Conservation (phyloP, 208 protist species). For the Tetramitus jugosus region DNA sequence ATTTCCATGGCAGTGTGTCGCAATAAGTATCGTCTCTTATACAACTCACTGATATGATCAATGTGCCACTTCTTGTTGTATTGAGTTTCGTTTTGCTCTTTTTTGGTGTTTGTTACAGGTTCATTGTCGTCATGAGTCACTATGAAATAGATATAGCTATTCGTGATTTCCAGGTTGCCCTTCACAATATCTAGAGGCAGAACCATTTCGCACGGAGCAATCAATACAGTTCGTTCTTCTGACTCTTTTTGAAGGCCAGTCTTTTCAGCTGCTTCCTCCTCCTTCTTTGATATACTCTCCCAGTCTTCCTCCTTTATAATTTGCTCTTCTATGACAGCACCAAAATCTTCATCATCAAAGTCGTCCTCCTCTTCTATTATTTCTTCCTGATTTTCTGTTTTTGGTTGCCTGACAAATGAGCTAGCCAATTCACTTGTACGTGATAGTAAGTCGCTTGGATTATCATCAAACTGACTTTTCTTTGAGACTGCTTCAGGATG, state of each 20-base stretch:
- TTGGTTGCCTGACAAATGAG: background rate
- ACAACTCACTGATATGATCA: background rate
- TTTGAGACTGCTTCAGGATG: background rate
- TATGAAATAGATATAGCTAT: background rate
- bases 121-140: background rate
- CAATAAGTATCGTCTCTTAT: conserved; percentile 8
- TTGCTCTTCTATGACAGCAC: background rate
- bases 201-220: conserved; percentile 3
- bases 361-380: background rate
- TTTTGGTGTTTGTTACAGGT: background rate
- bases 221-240: background rate
- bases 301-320: background rate
- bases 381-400: background rate
- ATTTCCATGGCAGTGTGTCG: conserved; percentile 16
- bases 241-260: background rate
- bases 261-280: background rate
- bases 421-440: background rate
- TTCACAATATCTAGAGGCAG: background rate
- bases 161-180: background rate
- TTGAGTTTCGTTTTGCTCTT: background rate
- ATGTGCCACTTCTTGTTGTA: conserved; percentile 3
- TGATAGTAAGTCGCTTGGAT: background rate
- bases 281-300: background rate
- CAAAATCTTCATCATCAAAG: background rate
- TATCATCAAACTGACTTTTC: background rate